Evolutionary conservation across 2,329 filamentous ascomycete species (phyloP).

Genomic region (Calonectria multiphialidica): DNA sequence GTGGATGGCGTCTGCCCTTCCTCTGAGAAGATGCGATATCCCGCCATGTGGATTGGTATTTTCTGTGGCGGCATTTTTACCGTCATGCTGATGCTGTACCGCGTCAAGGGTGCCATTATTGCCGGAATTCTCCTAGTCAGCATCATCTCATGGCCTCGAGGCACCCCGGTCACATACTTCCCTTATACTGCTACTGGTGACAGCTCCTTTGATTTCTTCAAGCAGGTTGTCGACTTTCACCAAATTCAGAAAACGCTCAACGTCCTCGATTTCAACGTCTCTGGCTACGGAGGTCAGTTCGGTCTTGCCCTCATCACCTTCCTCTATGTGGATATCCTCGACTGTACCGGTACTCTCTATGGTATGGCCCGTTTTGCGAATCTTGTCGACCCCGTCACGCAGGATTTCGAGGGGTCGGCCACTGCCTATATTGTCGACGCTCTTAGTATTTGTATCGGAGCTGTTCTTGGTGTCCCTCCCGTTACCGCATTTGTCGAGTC

Average conservation of each 20-base stretch:
- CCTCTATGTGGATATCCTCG: constrained; percentile 90
- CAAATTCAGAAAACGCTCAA: constrained; percentile 76
- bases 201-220: constrained; percentile 86
- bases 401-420: constrained; percentile 89
- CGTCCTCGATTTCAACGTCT: constrained; percentile 81
- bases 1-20: constrained; percentile 70
- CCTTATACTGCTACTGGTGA: constrained; percentile 78
- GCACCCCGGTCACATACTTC: constrained; percentile 83
- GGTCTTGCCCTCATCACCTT: constrained; percentile 89
- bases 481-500: constrained; percentile 91
- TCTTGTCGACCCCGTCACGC: constrained; percentile 83
- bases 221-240: constrained; percentile 87
- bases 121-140: constrained; percentile 85
- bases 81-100: constrained; percentile 84
- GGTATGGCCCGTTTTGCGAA: constrained; percentile 89
- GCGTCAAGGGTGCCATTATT: constrained; percentile 89
- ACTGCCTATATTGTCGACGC: constrained; percentile 89
- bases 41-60: constrained; percentile 89
- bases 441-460: constrained; percentile 81
- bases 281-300: constrained; percentile 79
- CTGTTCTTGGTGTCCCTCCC: constrained; percentile 81
- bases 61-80: constrained; percentile 88
- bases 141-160: constrained; percentile 89
- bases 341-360: constrained; percentile 88
- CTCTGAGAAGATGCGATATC: constrained; percentile 81